Evolutionary conservation across 2,329 filamentous ascomycete species (phyloP).

Genomic region (Gaeumannomyces tritici): DNA sequence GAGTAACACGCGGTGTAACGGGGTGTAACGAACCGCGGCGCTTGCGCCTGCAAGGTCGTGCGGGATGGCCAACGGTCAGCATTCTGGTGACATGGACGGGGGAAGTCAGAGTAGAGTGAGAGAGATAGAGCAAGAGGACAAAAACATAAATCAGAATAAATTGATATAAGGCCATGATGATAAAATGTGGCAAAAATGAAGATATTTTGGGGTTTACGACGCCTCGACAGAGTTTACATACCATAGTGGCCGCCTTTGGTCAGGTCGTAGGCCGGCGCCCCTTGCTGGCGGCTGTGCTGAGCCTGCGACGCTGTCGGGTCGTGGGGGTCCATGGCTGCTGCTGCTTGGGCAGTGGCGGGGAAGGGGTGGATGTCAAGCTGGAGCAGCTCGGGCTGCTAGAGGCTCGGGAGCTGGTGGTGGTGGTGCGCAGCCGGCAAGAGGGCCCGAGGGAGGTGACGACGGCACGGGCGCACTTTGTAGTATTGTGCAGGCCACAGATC

Average conservation of each 20-base stretch:
- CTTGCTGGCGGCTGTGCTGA: slow-evolving; percentile 47
- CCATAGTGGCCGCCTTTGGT: slow-evolving; percentile 70
- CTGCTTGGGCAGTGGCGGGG: background rate
- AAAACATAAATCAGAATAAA: too few species aligned
- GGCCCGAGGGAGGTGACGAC: too few species aligned
- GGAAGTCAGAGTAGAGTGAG: too few species aligned
- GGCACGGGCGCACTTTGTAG: too few species aligned
- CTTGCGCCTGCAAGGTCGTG: slow-evolving; percentile 46
- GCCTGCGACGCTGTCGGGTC: slow-evolving; percentile 42
- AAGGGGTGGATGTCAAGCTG: background rate
- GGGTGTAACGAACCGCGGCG: slow-evolving; percentile 46
- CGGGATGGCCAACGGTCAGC: background rate
- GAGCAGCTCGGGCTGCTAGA: background rate
- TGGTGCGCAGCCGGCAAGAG: too few species aligned
- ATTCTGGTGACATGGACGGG: background rate
- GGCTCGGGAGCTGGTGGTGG: too few species aligned
- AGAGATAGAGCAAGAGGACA: too few species aligned
- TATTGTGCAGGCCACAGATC: too few species aligned
- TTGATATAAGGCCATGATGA: too few species aligned
- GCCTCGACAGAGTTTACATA: slow-evolving; percentile 26
- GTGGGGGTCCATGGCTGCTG: slow-evolving; percentile 40
- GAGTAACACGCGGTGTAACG: background rate
- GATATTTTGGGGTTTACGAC: too few species aligned
- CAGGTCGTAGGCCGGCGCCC: slow-evolving; percentile 57
- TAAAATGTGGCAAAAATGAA: too few species aligned